phyloP scores from a whole-genome alignment of 805 yeast species.

The Cyberlindnera petersonii region DNA sequence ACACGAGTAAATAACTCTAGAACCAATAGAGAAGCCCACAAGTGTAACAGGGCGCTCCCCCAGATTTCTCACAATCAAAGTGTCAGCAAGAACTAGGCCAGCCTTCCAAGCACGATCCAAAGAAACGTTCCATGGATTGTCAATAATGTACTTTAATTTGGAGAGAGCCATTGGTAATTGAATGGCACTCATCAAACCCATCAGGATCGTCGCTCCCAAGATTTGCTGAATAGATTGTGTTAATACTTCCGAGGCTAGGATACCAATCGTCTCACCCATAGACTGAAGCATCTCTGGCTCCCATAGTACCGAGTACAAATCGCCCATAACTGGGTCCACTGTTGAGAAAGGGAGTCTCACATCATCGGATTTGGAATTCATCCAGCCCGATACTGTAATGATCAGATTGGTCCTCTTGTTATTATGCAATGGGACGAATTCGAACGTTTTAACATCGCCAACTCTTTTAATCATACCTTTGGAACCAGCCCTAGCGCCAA shows the following conservation, averaged over 20 bases:
- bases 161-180: constrained; percentile 91
- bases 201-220: constrained; percentile 83
- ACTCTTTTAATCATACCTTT: constrained; percentile 81
- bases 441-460: constrained; percentile 92
- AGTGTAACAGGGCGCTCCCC: constrained; percentile 91
- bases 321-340: constrained; percentile 97
- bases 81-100: constrained; percentile 87
- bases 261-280: constrained; percentile 93
- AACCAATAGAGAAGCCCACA: constrained; percentile 91
- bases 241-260: constrained; percentile 89
- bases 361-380: constrained; percentile 93
- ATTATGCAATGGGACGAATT: constrained; percentile 87
- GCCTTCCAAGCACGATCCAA: constrained; percentile 97
- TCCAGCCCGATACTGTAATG: constrained; percentile 95
- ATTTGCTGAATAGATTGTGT: constrained; percentile 94
- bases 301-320: constrained; percentile 86
- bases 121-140: constrained; percentile 98
- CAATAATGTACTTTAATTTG: constrained; percentile 82
- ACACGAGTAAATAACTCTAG: constrained; percentile 89
- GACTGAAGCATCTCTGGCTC: constrained; percentile 97
- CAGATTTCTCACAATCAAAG: constrained; percentile 77
- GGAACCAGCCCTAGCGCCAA: constrained; percentile 87
- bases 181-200: constrained; percentile 87
- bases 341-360: constrained; percentile 94
- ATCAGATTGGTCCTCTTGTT: constrained; percentile 84